These are phyloP conservation scores for Isatis lusitanica DNA, from an alignment of 441 rosid species.

Conservation along the genomic window DNA sequence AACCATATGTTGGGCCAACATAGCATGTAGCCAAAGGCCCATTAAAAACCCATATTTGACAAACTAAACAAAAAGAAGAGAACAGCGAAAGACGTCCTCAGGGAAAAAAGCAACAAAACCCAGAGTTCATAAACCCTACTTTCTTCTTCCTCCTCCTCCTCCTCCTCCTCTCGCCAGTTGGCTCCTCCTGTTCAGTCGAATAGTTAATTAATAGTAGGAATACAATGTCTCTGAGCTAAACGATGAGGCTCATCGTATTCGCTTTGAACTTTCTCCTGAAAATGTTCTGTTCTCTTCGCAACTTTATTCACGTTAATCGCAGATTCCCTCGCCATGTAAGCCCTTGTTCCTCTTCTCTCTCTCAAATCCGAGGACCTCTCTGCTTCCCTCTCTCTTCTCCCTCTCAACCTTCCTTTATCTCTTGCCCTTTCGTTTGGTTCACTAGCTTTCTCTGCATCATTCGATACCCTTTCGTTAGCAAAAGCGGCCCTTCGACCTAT, in stretches of 20 bases:
- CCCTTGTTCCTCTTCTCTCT: conserved; percentile 33
- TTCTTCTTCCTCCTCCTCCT: conserved; percentile 13
- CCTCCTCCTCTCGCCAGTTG: neutral
- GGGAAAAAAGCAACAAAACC: conserved; percentile 28
- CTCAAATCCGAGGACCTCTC: conserved; percentile 32
- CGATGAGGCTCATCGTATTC: conserved; percentile 39
- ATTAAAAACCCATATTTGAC: neutral
- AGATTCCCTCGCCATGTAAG: conserved; percentile 50
- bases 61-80: neutral
- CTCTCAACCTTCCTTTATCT: conserved; percentile 28
- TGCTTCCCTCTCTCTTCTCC: conserved; percentile 24
- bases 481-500: conserved; percentile 16
- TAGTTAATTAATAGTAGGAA: neutral
- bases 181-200: neutral
- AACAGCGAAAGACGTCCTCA: neutral
- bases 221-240: conserved; percentile 31
- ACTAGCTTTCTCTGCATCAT: conserved; percentile 51
- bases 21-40: conserved; percentile 1
- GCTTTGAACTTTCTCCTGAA: conserved; percentile 33
- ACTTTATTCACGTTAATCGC: conserved; percentile 45
- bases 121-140: conserved; percentile 41
- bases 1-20: neutral
- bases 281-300: conserved; percentile 58
- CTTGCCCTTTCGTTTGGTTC: conserved; percentile 50
- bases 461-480: conserved; percentile 49